Percentiles rank a stretch among this genome's conserved stretches.
phyloP scores from a whole-genome alignment of 1,284 basidiomycete genomes.

The Marasmius fiardii region DNA sequence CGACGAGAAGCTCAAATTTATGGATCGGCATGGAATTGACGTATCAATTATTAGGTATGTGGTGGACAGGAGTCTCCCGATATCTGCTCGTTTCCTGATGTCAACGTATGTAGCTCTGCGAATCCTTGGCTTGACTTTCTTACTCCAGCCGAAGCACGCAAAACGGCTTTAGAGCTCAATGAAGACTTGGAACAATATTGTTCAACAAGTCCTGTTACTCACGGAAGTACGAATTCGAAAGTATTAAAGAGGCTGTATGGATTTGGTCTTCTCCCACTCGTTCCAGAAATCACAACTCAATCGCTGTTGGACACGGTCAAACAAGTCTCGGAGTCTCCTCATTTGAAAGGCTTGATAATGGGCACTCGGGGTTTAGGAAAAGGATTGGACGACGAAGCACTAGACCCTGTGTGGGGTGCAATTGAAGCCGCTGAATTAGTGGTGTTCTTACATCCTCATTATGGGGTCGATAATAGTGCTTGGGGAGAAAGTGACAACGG shows the following conservation, averaged over 20 bases:
- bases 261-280: conserved; percentile 82
- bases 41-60: conserved; percentile 62
- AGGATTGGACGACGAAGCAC: conserved; percentile 73
- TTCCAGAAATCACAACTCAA: conserved; percentile 53
- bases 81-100: background rate
- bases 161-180: conserved; percentile 68
- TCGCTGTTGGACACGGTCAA: conserved; percentile 60
- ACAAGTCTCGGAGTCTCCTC: conserved; percentile 61
- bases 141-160: conserved; percentile 59
- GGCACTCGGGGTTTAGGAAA: conserved; percentile 76
- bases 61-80: background rate
- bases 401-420: conserved; percentile 78
- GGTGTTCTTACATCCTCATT: conserved; percentile 82
- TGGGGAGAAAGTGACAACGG: conserved; percentile 80
- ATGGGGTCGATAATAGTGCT: conserved; percentile 62
- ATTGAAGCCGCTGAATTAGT: conserved; percentile 66
- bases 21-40: conserved; percentile 74
- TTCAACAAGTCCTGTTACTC: conserved; percentile 50
- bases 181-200: conserved; percentile 77
- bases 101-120: conserved; percentile 33
- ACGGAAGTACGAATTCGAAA: conserved; percentile 19
- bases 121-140: conserved; percentile 91
- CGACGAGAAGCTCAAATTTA: conserved; percentile 72
- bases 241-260: conserved; percentile 71
- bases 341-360: conserved; percentile 79